These are phyloP conservation scores for Saccharomyces hybrid DNA, from an alignment of 1,139 yeast genomes.

Conservation along the genomic window DNA sequence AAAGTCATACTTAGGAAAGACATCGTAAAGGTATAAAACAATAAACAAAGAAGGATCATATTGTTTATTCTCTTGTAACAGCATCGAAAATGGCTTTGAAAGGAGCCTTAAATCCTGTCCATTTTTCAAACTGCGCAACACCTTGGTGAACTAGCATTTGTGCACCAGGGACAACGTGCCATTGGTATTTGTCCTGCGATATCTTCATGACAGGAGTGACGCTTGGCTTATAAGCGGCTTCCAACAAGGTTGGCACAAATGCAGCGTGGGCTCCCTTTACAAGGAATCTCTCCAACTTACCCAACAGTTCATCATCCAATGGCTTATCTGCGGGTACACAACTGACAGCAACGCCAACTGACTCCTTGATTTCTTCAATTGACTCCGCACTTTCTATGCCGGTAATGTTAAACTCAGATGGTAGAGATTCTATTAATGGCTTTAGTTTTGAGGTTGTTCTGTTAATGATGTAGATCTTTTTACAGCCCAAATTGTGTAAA, in stretches of 20 bases:
- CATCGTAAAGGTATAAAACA: background rate
- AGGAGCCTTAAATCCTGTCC: constrained; percentile 67
- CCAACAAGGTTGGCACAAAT: constrained; percentile 54
- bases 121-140: constrained; percentile 69
- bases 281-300: constrained; percentile 44
- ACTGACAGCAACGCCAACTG: constrained; percentile 61
- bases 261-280: constrained; percentile 31
- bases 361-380: constrained; percentile 31
- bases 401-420: constrained; percentile 50
- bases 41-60: background rate
- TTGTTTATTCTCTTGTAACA: constrained; percentile 33
- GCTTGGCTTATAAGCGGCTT: constrained; percentile 88
- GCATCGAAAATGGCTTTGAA: constrained; percentile 53
- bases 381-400: constrained; percentile 46
- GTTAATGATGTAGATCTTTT: constrained; percentile 68
- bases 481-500: constrained; percentile 68
- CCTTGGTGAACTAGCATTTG: constrained; percentile 93
- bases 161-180: constrained; percentile 79
- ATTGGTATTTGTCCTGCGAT: constrained; percentile 51
- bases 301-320: constrained; percentile 46
- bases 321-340: constrained; percentile 87
- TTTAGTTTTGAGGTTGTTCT: constrained; percentile 66
- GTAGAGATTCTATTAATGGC: constrained; percentile 54
- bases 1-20: background rate
- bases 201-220: constrained; percentile 77